Evolutionary conservation across 2,329 filamentous ascomycete genomes (phyloP).

Genomic region (Dactylellina leptospora): DNA sequence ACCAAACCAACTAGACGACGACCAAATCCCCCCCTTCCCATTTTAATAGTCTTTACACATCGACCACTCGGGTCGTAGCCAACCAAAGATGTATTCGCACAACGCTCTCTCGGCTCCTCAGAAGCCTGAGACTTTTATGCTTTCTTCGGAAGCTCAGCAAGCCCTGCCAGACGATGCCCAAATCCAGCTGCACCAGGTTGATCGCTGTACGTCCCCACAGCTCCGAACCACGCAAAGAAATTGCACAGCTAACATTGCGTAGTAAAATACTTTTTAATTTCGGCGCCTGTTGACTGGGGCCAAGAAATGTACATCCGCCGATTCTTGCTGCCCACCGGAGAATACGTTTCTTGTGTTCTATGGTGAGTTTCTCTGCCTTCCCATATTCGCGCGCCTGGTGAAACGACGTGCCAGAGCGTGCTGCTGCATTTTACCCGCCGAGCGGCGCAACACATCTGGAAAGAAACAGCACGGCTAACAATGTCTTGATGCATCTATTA

Average conservation of each 20-base stretch:
- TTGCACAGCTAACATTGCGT: slow-evolving; percentile 49
- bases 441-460: slow-evolving; percentile 9
- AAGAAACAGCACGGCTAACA: not conserved
- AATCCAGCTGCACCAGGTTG: slow-evolving; percentile 96
- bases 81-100: slow-evolving; percentile 76
- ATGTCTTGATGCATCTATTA: slow-evolving; percentile 59
- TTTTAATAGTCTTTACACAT: slow-evolving; percentile 40
- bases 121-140: slow-evolving; percentile 98
- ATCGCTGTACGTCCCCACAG: slow-evolving; percentile 77
- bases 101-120: slow-evolving; percentile 88
- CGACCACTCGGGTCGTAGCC: slow-evolving; percentile 49
- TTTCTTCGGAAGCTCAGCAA: slow-evolving; percentile 96
- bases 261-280: slow-evolving; percentile 99
- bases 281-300: slow-evolving; percentile 96
- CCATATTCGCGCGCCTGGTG: not conserved
- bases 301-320: slow-evolving; percentile 95
- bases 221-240: not conserved
- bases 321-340: slow-evolving; percentile 93
- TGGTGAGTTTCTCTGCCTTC: slow-evolving; percentile 67
- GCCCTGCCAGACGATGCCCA: slow-evolving; percentile 95
- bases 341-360: slow-evolving; percentile 98
- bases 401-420: slow-evolving; percentile 8
- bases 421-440: not conserved
- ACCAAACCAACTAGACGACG: slow-evolving; percentile 40
- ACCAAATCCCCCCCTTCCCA: slow-evolving; percentile 8